These are phyloP conservation scores for Rhodosporidiobolus sp. DNA, from an alignment of 768 basidiomycete genomes.

Conservation along the genomic window DNA sequence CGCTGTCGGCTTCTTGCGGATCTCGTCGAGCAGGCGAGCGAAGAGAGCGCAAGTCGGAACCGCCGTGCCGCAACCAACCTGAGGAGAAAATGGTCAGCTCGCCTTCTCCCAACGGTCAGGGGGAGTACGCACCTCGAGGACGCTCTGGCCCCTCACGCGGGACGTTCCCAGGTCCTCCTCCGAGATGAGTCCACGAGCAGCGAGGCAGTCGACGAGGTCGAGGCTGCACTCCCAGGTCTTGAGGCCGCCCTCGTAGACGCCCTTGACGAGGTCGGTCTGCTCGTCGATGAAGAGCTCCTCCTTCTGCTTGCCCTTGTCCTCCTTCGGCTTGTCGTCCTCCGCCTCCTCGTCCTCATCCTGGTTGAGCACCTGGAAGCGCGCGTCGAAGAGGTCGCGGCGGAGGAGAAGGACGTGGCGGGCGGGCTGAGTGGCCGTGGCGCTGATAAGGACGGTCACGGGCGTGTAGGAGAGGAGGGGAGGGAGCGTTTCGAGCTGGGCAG, in stretches of 20 bases:
- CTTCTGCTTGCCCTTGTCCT: slow-evolving; percentile 33
- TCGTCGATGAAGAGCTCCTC: slow-evolving; percentile 67
- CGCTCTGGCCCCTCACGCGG: slow-evolving; percentile 54
- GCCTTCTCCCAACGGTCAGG: too few relatives aligned
- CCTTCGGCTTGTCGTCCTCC: slow-evolving; percentile 23
- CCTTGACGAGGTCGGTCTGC: slow-evolving; percentile 83
- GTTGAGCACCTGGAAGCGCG: slow-evolving; percentile 85
- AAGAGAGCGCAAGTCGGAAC: slow-evolving; percentile 76
- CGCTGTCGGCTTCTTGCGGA: slow-evolving; percentile 30
- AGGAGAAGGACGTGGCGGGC: slow-evolving; percentile 52
- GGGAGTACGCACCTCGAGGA: slow-evolving; percentile 65
- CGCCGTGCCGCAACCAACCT: slow-evolving; percentile 93
- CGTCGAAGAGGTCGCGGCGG: slow-evolving; percentile 89
- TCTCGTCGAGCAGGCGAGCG: slow-evolving; percentile 53
- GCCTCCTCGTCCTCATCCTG: slow-evolving; percentile 50
- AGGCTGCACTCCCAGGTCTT: slow-evolving; percentile 98
- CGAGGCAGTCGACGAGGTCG: slow-evolving; percentile 68
- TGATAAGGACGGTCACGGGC: slow-evolving; percentile 59
- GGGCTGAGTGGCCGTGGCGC: slow-evolving; percentile 33
- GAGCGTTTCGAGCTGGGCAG: slow-evolving; percentile 62
- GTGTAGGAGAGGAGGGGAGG: slow-evolving; percentile 79
- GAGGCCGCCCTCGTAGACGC: slow-evolving; percentile 90
- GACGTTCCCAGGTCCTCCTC: slow-evolving; percentile 43
- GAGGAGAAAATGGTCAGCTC: background rate
- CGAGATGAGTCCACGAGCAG: slow-evolving; percentile 40